Evolutionary conservation across 2,329 filamentous ascomycete species (phyloP).

Genomic region (Aspergillus arachidicola): DNA sequence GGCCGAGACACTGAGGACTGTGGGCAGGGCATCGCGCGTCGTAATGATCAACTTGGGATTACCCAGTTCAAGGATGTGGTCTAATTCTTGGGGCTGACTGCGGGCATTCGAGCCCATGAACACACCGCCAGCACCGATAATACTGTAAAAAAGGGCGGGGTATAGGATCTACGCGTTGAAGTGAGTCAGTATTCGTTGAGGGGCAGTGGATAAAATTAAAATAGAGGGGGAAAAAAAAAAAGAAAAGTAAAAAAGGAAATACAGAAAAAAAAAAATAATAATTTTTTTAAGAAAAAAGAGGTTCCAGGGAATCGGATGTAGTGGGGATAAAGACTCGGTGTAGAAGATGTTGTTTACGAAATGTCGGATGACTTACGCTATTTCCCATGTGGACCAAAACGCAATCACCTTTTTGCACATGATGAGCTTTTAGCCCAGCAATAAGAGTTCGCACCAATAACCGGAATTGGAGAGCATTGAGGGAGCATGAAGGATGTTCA

Average conservation of each 20-base stretch:
- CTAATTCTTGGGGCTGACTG: constrained; percentile 51
- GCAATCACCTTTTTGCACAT: constrained; percentile 45
- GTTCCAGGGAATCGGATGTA: background rate
- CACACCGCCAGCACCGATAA: constrained; percentile 51
- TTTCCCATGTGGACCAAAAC: constrained; percentile 48
- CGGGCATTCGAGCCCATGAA: constrained; percentile 56
- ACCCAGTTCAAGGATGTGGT: constrained; percentile 49
- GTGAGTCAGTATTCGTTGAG: constrained; percentile 18
- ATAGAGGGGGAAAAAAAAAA: background rate
- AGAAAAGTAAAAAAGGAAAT: constrained; percentile 8
- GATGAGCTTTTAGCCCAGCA: constrained; percentile 42
- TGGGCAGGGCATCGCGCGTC: constrained; percentile 39
- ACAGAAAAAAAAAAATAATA: background rate
- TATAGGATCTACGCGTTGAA: constrained; percentile 37
- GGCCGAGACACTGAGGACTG: constrained; percentile 38
- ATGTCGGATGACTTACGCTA: constrained; percentile 33
- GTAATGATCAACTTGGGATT: constrained; percentile 52
- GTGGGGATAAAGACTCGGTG: constrained; percentile 12
- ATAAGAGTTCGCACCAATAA: constrained; percentile 41
- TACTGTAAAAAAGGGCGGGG: constrained; percentile 40
- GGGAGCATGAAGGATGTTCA: constrained; percentile 38
- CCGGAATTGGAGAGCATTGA: constrained; percentile 39
- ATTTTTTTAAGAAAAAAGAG: background rate
- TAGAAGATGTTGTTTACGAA: constrained; percentile 5
- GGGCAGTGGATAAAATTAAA: constrained; percentile 4